Base-by-base conservation (phyloP, 495 filamentous ascomycete species). In the Aspergillus asperescens region DNA sequence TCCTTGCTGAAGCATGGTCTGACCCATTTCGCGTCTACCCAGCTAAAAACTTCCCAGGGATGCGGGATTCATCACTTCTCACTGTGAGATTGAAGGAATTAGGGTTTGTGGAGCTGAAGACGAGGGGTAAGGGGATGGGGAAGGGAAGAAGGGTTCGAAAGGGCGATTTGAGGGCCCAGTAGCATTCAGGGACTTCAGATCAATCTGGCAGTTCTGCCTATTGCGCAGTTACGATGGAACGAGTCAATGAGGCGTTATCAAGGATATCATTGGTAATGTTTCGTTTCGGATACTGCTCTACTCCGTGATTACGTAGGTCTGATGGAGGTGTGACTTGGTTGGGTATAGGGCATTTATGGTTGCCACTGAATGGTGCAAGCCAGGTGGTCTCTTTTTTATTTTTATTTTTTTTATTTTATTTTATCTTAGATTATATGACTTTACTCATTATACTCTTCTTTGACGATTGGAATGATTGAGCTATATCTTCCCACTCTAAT, bases 21-120 rank as follows among this genome's bases (percentile, higher is more conserved):
- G 83, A 89, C 35, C 72, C 82, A 7, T 96, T 97, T 63, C 83
- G 84, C 19, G 93, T 96, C 18, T 96, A 85, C 66, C 89, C 89
- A 16, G 90, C 92, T n/a, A 96, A 96, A 64, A 92, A 96, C 65
- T 97, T 97, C 56, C 89, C 89, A 0, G 92, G 93, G 7, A 96
- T 97, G 93, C 75, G 82, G 48, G 82, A 73, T 27, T 76, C 73
- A 2, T 72, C 68, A 5, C 56, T 58, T 55, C 56, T 76, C 4
- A 65, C 69, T 0, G 63, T 69, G 48, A 66, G 67, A 6, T 52
- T 74, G 56, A 75, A 71, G 61, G 67, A 72, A 44, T 46, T 74
- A n/a, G 73, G 73, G 7, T 72, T 76, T 54, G 68, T 70, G 50
- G 73, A 74, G 56, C 57, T 76, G 55, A 76, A 73, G 55, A 74